A percentile compares a stretch with the other conserved stretches of the same genome.
Conservation (phyloP, 345 rosid genomes). For the Diplotaxis tenuifolia region DNA sequence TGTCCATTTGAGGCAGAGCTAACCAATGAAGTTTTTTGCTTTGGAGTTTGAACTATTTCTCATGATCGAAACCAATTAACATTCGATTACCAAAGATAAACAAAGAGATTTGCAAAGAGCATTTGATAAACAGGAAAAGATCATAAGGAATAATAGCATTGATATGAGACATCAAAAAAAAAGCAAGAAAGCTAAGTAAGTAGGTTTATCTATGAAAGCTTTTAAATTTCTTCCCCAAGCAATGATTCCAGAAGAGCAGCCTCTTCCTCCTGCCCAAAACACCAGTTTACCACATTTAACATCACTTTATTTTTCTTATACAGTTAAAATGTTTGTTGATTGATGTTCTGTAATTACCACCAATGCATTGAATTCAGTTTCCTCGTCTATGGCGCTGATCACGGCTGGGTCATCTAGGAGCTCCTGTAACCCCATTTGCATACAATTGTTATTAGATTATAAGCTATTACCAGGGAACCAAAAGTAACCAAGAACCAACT, state of each 20-base stretch:
- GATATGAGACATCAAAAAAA: neutral
- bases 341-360: slow-evolving; percentile 57
- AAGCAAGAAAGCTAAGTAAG: slow-evolving; percentile 10
- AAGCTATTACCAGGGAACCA: neutral
- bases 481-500: neutral
- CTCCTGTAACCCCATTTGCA: slow-evolving; percentile 51
- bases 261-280: slow-evolving; percentile 72
- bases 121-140: neutral
- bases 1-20: neutral
- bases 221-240: slow-evolving; percentile 57
- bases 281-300: slow-evolving; percentile 19
- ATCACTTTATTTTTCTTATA: neutral
- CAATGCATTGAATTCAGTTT: slow-evolving; percentile 87
- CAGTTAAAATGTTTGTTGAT: neutral
- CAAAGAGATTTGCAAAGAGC: neutral
- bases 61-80: neutral
- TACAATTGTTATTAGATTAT: neutral
- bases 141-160: slow-evolving; percentile 4
- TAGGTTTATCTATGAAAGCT: neutral
- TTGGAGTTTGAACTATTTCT: neutral
- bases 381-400: slow-evolving; percentile 76
- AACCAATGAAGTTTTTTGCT: neutral
- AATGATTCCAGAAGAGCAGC: slow-evolving; percentile 76
- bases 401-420: slow-evolving; percentile 79
- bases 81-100: neutral